A percentile compares a stretch with the other conserved stretches of the same genome.
Evolutionary conservation across 2,329 filamentous ascomycete species (phyloP).

Genomic region (Penicillium vulpinum): DNA sequence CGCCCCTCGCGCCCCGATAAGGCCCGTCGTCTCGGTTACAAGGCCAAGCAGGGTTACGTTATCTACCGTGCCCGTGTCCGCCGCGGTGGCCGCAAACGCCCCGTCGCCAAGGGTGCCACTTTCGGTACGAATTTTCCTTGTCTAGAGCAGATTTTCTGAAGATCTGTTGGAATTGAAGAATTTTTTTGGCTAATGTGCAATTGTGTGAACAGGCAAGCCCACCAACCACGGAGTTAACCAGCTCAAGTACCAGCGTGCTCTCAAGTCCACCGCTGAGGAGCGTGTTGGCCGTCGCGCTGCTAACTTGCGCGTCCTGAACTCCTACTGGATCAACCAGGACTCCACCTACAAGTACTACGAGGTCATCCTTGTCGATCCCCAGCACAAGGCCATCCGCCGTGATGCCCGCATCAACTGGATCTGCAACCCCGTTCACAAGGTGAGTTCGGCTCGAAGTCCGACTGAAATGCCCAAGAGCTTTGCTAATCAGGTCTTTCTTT

Average conservation of each 20-base stretch:
- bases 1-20: slow-evolving; percentile 98
- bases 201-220: slow-evolving; percentile 75
- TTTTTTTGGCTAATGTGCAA: slow-evolving; percentile 24
- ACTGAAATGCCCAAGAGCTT: neutral
- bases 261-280: slow-evolving; percentile 97
- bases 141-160: neutral
- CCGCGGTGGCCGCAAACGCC: slow-evolving; percentile 98
- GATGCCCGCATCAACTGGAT: slow-evolving; percentile 99
- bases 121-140: slow-evolving; percentile 67
- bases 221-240: slow-evolving; percentile 99
- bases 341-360: slow-evolving; percentile 99
- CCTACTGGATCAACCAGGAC: slow-evolving; percentile 99
- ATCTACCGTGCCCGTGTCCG: slow-evolving; percentile 99
- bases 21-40: slow-evolving; percentile 99
- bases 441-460: slow-evolving; percentile 27
- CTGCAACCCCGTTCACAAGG: slow-evolving; percentile 98
- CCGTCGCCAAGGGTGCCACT: slow-evolving; percentile 95
- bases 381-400: slow-evolving; percentile 99
- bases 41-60: slow-evolving; percentile 99
- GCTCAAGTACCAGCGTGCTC: slow-evolving; percentile 99
- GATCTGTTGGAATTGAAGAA: slow-evolving; percentile 4
- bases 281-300: slow-evolving; percentile 98
- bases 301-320: slow-evolving; percentile 99
- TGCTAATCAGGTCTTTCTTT: slow-evolving; percentile 25
- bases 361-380: slow-evolving; percentile 98